Percentiles rank a stretch among this genome's conserved stretches.
These are phyloP conservation scores for Exophiala dermatitidis DNA, from an alignment of 2,329 filamentous ascomycete genomes.

Conservation along the genomic window DNA sequence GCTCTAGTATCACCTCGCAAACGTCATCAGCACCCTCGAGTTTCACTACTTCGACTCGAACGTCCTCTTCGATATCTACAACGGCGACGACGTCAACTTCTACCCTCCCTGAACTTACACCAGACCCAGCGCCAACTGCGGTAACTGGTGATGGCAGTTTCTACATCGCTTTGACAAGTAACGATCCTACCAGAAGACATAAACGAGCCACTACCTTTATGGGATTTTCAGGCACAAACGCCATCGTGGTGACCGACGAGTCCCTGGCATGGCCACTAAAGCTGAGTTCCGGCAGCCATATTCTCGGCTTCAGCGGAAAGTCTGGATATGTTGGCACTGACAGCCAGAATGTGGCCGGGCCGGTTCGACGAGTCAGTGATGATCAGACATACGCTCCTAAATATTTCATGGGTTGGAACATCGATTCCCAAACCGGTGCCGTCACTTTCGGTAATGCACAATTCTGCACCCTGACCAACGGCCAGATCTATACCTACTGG, in stretches of 20 bases:
- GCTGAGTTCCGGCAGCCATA: background rate
- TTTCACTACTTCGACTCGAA: background rate
- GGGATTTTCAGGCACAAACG: constrained; percentile 8
- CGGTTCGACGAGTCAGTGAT: constrained; percentile 1
- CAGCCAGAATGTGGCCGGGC: background rate
- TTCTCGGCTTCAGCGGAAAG: constrained; percentile 7
- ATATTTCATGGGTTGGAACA: background rate
- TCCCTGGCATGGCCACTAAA: background rate
- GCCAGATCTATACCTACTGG: constrained; percentile 6
- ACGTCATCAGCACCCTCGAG: too few relatives aligned
- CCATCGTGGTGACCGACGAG: constrained; percentile 8
- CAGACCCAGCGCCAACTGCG: constrained; percentile 2
- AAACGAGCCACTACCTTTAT: constrained; percentile 6
- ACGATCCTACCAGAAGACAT: background rate
- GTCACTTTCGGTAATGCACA: constrained; percentile 3
- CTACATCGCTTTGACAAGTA: background rate
- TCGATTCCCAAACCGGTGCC: background rate
- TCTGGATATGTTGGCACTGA: constrained; percentile 4
- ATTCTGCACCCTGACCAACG: constrained; percentile 2
- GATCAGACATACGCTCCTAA: constrained; percentile 7
- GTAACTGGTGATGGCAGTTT: constrained; percentile 6
- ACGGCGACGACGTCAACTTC: background rate
- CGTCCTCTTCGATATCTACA: background rate
- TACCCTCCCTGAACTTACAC: background rate
- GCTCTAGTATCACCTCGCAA: too few relatives aligned